Conservation (phyloP, 2,329 filamentous ascomycete genomes). For the Ophiocordyceps sinensis region DNA sequence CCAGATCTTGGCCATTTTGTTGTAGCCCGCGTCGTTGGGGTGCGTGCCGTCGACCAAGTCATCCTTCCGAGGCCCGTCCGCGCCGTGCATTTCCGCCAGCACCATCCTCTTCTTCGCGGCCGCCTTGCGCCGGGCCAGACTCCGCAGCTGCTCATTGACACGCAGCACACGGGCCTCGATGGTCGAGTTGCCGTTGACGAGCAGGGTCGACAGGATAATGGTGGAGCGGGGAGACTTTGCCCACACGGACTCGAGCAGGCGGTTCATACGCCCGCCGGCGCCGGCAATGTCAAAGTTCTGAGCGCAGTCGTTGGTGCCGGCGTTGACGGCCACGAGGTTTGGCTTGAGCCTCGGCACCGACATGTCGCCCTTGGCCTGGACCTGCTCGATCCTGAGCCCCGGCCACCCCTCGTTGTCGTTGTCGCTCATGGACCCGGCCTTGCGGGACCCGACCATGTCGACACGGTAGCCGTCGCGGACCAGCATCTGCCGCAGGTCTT, state of each 20-base stretch:
- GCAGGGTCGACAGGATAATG: constrained; percentile 24
- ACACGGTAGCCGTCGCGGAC: constrained; percentile 17
- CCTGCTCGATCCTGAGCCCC: constrained; percentile 24
- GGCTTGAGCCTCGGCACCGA: constrained; percentile 18
- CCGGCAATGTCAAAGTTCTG: constrained; percentile 15
- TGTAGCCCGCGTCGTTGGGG: constrained; percentile 22
- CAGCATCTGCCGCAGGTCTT: constrained; percentile 16
- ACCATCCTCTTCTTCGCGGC: constrained; percentile 17
- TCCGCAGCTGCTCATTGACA: constrained; percentile 19
- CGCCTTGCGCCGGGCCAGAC: constrained; percentile 13
- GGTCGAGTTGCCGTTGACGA: constrained; percentile 15
- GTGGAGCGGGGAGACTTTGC: constrained; percentile 14
- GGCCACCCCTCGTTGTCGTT: constrained; percentile 31
- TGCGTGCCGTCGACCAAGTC: constrained; percentile 25
- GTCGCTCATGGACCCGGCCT: constrained; percentile 23
- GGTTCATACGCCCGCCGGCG: constrained; percentile 17
- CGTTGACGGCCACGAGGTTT: constrained; percentile 26
- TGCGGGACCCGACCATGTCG: constrained; percentile 14
- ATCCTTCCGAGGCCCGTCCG: constrained; percentile 11
- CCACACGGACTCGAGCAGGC: constrained; percentile 21
- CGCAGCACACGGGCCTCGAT: constrained; percentile 12
- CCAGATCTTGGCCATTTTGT: constrained; percentile 27
- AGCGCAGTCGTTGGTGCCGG: constrained; percentile 28
- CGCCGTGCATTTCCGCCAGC: constrained; percentile 24
- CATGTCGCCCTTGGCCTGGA: constrained; percentile 16